phyloP scores from a whole-genome alignment of 768 basidiomycete species.

The Lentinula guzmanii region DNA sequence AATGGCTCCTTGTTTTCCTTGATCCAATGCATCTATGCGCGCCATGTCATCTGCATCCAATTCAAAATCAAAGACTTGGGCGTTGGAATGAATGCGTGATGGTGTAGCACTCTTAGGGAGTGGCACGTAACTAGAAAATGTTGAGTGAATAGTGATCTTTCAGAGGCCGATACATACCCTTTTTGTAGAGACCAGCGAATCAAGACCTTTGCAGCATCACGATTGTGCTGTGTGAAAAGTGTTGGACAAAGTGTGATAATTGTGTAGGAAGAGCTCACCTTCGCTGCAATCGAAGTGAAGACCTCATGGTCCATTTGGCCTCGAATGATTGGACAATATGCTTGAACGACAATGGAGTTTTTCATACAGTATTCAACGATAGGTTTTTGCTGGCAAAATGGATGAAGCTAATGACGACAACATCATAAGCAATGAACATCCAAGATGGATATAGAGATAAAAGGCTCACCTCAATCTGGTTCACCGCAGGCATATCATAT shows the following conservation, averaged over 20 bases:
- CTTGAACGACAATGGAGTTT: constrained; percentile 59
- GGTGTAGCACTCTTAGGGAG: constrained; percentile 78
- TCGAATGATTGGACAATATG: constrained; percentile 72
- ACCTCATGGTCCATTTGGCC: constrained; percentile 50
- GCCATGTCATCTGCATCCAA: constrained; percentile 60
- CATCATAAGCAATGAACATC: not conserved
- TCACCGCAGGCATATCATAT: constrained; percentile 62
- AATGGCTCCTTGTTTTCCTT: constrained; percentile 64
- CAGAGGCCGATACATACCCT: constrained; percentile 38
- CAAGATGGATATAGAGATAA: not conserved
- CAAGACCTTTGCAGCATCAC: constrained; percentile 73
- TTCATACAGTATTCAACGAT: constrained; percentile 71
- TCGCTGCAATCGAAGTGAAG: constrained; percentile 48
- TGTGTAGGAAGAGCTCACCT: constrained; percentile 33
- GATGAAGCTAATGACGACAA: constrained; percentile 54
- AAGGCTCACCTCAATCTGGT: constrained; percentile 68
- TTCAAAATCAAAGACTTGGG: constrained; percentile 71
- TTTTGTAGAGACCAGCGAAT: constrained; percentile 89
- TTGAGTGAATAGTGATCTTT: not conserved
- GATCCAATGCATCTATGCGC: constrained; percentile 62
- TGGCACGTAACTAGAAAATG: constrained; percentile 55
- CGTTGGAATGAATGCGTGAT: constrained; percentile 66
- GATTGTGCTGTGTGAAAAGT: constrained; percentile 35
- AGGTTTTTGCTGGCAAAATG: constrained; percentile 73
- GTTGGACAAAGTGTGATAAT: not conserved